Evolutionary conservation across 371 early-diverging fungal genomes (phyloP), one percentile per base, ranked within the genome.

Genomic region (Mucor saturninus): DNA sequence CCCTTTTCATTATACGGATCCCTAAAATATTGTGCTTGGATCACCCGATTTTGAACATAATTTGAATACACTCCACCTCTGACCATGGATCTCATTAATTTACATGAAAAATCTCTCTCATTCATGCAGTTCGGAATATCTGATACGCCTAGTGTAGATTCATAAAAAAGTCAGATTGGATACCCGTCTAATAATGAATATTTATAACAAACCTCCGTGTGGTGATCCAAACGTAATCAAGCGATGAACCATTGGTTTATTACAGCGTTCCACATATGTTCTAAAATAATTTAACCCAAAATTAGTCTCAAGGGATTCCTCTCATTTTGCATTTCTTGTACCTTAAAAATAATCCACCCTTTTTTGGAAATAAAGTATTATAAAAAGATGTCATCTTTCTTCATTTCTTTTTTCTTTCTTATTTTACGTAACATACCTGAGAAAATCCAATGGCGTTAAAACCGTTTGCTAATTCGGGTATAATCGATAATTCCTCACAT

Each of bases 361-460:
- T 29, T 68, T 50, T 49, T 39, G 5, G 13, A n/a, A 15, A 38
- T 13, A 9, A 46, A 30, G n/a, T 49, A 42, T 64, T 21, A 30
- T 62, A 48, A 31, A 42, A 63, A 48, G 43, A 55, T 14, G 29
- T 55, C 26, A 5, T 38, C 55, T 31, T 53, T 40, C 50, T 26
- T 38, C 35, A 35, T 54, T 52, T 56, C 54, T 45, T 59, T 5
- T 40, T 28, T 42, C 31, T 37, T 15, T 46, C 21, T 46, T 54
- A 46, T n/a, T 26, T 14, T 32, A 21, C 13, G 50, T 46, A 31
- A 61, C 28, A 65, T 67, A 82, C 89, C 72, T 97, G 98, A 4
- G 96, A 95, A 75, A 98, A 95, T n/a, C 98, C 98, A 55, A 98
- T 79, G 29, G 93, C 92, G 73, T 97, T 91, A 74, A 93, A 95